Conservation (phyloP, 805 yeast species). For the Torulaspora indica region DNA sequence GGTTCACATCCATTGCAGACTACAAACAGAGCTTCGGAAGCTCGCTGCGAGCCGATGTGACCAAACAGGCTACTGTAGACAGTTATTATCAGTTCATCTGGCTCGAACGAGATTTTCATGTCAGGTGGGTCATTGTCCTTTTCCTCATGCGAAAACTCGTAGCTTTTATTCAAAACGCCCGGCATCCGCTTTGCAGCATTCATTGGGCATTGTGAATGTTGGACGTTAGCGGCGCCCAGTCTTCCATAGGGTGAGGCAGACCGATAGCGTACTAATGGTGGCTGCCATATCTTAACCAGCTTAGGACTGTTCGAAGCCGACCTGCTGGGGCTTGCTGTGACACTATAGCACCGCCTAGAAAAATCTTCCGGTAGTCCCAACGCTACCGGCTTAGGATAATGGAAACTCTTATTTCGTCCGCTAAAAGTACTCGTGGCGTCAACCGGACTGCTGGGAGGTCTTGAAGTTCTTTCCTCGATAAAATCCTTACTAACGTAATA, state of each 20-base stretch:
- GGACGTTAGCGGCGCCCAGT: slow-evolving; percentile 1
- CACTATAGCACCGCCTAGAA: slow-evolving; percentile 8
- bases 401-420: slow-evolving; percentile 5
- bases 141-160: slow-evolving; percentile 16
- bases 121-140: not conserved
- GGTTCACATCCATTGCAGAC: slow-evolving; percentile 15
- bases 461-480: slow-evolving; percentile 1
- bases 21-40: slow-evolving; percentile 27
- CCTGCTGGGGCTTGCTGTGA: slow-evolving; percentile 11
- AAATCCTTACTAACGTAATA: slow-evolving; percentile 27
- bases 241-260: slow-evolving; percentile 10
- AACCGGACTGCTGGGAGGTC: slow-evolving; percentile 6
- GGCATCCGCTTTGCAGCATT: slow-evolving; percentile 7
- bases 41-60: slow-evolving; percentile 23
- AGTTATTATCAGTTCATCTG: slow-evolving; percentile 29
- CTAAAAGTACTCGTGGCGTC: not conserved
- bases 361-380: not conserved
- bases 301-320: slow-evolving; percentile 14
- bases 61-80: slow-evolving; percentile 29
- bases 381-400: slow-evolving; percentile 2
- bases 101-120: slow-evolving; percentile 22
- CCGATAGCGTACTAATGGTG: slow-evolving; percentile 9
- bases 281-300: slow-evolving; percentile 2
- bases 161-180: slow-evolving; percentile 8
- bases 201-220: slow-evolving; percentile 5